Base-by-base conservation (phyloP, 2,329 filamentous ascomycete species). In the Colletotrichum agaves region DNA sequence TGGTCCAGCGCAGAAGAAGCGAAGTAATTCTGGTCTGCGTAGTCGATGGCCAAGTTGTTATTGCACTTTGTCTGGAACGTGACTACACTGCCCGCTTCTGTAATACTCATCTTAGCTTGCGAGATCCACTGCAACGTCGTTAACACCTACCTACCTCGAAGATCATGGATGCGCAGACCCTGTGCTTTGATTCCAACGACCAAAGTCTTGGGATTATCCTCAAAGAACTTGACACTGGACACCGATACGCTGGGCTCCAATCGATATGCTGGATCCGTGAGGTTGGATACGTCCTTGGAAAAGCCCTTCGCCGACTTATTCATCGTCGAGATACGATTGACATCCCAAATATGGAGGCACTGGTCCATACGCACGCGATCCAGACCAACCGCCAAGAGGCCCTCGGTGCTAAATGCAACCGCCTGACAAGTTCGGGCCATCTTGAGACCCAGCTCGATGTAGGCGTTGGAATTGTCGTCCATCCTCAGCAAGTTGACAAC, bases 321-420 rank as follows among this genome's bases (percentile, higher is more conserved):
- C 77, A 85, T 80, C 47, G 78, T 82, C 19, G 83, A 85, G 53
- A 88, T 82, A 43, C 88, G 87, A 72, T 87, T 90, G 61, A 94
- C 85, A 76, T 97, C 92, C 87, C 92, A 96, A 33, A 96, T 90
- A 73, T 95, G 93, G 55, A 97, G 84, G 73, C 91, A 94, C 70
- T 91, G 88, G 75, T 96, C 93, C 78, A 93, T 94, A 35, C 93
- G 87, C 23, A 94, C 92, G 72, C 92, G 87, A 73, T 96, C 93
- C 58, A 96, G 82, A 1, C 92, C 93, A 31, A 94, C 92, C 10
- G 93, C 93, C 58, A 97, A 81, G 63, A 92, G 83, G 17, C 91
- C 90, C 5, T 83, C 84, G 3, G 87, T 89, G 74, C 90, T 95
- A 79, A 96, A 94, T 3, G 92, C 90, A 44, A 96, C 91, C 0